Evolutionary conservation across 139 green algal genomes (phyloP).

Genomic region (Haematococcus lacustris): DNA sequence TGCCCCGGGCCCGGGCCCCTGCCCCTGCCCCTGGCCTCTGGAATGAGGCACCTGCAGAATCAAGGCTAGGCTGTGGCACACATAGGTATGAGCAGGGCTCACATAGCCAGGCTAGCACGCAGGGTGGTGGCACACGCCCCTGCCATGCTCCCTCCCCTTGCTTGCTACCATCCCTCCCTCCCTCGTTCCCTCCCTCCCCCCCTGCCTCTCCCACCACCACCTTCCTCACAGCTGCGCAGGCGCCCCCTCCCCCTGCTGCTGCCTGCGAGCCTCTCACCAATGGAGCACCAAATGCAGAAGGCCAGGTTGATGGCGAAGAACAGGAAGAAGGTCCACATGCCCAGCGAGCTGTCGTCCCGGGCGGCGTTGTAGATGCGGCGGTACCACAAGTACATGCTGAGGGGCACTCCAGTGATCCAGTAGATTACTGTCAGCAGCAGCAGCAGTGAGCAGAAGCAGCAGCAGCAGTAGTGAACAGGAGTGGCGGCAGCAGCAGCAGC

Average conservation of each 20-base stretch:
- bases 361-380: slow-evolving; percentile 58
- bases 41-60: too few relatives aligned
- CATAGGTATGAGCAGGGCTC: not conserved
- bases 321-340: slow-evolving; percentile 58
- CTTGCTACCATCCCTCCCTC: not conserved
- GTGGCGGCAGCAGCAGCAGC: not conserved
- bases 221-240: too few relatives aligned
- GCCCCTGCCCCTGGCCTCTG: too few relatives aligned
- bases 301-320: slow-evolving; percentile 48
- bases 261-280: slow-evolving; percentile 20
- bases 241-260: not conserved
- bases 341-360: slow-evolving; percentile 33
- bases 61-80: too few relatives aligned
- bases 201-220: too few relatives aligned
- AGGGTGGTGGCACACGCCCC: not conserved
- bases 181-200: not conserved
- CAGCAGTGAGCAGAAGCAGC: not conserved
- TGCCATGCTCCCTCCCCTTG: not conserved
- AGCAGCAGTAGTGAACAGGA: not conserved
- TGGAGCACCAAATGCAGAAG: slow-evolving; percentile 54
- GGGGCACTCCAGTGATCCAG: slow-evolving; percentile 39
- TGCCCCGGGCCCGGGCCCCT: too few relatives aligned
- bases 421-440: slow-evolving; percentile 2
- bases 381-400: slow-evolving; percentile 65
- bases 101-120: not conserved